Base-by-base conservation (phyloP, 768 basidiomycete genomes). In the Leccinum olivaceopallidum region DNA sequence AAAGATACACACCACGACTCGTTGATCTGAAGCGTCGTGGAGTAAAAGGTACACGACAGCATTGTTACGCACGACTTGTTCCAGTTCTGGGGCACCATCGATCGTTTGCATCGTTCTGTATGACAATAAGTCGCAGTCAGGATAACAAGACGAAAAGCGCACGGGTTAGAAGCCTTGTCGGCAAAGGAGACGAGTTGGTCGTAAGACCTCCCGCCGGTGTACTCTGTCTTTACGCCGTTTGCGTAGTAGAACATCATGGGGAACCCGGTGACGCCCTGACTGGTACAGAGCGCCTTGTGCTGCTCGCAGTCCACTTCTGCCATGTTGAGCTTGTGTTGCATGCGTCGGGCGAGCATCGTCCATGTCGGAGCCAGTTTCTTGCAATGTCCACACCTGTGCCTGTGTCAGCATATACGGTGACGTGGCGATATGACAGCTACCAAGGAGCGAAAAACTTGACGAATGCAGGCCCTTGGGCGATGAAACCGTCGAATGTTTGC, bases 381-480 rank as follows among this genome's bases (percentile, higher is more conserved):
- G 83, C 96, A 99, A 75, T 98, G 95, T 5, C 92, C 92, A 71
- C 95, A 98, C 92, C 84, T 84, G 42, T 2, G 13, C 14, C 6
- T 22, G 4, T 1, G 18, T 64, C 6, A 66, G 55, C 49, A 28
- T 16, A 12, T 5, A 22, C 9, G 28, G 39, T 9, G 37, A n/a
- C 4, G 32, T 34, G 49, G 6, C n/a, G 26, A 20, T 6, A 26
- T 26, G 8, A 14, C 24, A 69, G 73, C 34, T 68, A 86, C 89
- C 95, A 98, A 0, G 95, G 95, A 0, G 95, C 96, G 71, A 83
- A 98, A 79, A 92, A 98, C 70, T 90, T 89, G 72, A 89, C 78
- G 65, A 90, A 85, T 2, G 81, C 75, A 1, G 85, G 80, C 2
- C 84, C 85, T 47, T 78, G 73, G 0, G 72, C 65, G 9, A 83